A percentile compares a stretch with the other conserved stretches of the same genome.
Conservation (phyloP, 2,329 filamentous ascomycete species). For the Neonectria faginata region DNA sequence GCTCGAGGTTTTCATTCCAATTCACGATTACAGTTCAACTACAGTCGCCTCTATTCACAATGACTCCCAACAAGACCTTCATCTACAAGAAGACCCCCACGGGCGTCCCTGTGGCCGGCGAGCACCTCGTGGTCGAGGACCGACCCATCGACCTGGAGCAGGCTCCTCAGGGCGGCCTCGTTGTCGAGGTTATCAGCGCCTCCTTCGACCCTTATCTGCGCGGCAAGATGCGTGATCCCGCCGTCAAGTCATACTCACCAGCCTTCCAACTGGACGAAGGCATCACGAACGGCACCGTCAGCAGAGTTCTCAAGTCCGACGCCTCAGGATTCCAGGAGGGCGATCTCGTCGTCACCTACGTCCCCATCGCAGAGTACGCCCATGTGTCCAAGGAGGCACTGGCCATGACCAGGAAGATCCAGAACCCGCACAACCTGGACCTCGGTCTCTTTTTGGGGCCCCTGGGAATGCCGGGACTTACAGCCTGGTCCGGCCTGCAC, state of each 20-base stretch:
- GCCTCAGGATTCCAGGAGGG: slow-evolving; percentile 71
- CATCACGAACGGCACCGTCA: slow-evolving; percentile 72
- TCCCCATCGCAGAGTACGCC: slow-evolving; percentile 78
- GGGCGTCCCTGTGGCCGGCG: slow-evolving; percentile 74
- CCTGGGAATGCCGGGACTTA: slow-evolving; percentile 71
- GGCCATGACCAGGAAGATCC: slow-evolving; percentile 63
- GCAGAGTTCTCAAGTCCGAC: slow-evolving; percentile 78
- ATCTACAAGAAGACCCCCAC: slow-evolving; percentile 78
- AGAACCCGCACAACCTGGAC: slow-evolving; percentile 78
- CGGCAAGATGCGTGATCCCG: slow-evolving; percentile 77
- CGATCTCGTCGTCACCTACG: slow-evolving; percentile 70
- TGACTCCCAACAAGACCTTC: slow-evolving; percentile 75
- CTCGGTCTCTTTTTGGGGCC: slow-evolving; percentile 77
- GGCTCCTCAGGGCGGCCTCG: slow-evolving; percentile 70
- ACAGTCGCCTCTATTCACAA: slow-evolving; percentile 31
- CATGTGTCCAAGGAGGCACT: slow-evolving; percentile 59
- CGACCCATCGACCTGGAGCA: slow-evolving; percentile 73
- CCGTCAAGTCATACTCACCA: slow-evolving; percentile 68
- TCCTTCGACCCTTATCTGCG: slow-evolving; percentile 90
- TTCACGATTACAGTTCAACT: not conserved
- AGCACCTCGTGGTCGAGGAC: slow-evolving; percentile 76
- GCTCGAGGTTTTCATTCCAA: not conserved
- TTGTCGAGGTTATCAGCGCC: slow-evolving; percentile 78
- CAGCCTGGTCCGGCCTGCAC: slow-evolving; percentile 76
- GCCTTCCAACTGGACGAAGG: slow-evolving; percentile 70